These are phyloP conservation scores for Erigeron philadelphicus DNA, from an alignment of 140 eudicot genomes.

Conservation along the genomic window DNA sequence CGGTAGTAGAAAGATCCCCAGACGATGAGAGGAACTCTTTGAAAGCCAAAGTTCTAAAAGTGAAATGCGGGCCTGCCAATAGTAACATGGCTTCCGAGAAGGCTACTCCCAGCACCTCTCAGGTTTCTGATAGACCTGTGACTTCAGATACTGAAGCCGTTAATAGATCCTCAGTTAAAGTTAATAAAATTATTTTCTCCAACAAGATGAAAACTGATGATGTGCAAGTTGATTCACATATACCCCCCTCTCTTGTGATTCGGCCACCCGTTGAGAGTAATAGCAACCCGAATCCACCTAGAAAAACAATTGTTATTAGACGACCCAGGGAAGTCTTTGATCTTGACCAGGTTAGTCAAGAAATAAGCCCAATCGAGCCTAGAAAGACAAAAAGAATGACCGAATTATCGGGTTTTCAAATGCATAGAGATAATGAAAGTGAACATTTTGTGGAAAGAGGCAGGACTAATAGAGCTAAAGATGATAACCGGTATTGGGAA, in stretches of 20 bases:
- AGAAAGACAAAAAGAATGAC: constrained; percentile 64
- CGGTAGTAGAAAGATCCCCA: constrained; percentile 54
- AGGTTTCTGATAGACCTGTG: constrained; percentile 52
- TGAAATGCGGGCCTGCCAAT: constrained; percentile 66
- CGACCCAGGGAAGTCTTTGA: constrained; percentile 68
- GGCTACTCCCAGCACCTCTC: constrained; percentile 61
- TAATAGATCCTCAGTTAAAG: constrained; percentile 51
- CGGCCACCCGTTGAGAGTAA: constrained; percentile 62
- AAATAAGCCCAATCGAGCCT: constrained; percentile 55
- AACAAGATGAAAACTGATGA: constrained; percentile 59
- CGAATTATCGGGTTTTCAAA: constrained; percentile 59
- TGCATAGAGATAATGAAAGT: constrained; percentile 30
- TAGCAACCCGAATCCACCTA: constrained; percentile 40
- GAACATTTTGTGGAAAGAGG: constrained; percentile 39
- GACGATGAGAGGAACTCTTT: constrained; percentile 58
- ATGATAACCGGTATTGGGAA: constrained; percentile 32
- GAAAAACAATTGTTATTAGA: constrained; percentile 60
- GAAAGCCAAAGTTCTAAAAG: constrained; percentile 74
- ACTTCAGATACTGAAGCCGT: constrained; percentile 65
- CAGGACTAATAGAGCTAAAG: constrained; percentile 24
- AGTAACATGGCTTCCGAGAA: constrained; percentile 43
- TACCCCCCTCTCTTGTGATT: constrained; percentile 61
- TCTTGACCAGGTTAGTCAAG: constrained; percentile 63
- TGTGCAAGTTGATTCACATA: constrained; percentile 47
- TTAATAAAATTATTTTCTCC: constrained; percentile 63